Conservation (phyloP, 176 grass and related monocot genomes). For the Eleusine coracana region DNA sequence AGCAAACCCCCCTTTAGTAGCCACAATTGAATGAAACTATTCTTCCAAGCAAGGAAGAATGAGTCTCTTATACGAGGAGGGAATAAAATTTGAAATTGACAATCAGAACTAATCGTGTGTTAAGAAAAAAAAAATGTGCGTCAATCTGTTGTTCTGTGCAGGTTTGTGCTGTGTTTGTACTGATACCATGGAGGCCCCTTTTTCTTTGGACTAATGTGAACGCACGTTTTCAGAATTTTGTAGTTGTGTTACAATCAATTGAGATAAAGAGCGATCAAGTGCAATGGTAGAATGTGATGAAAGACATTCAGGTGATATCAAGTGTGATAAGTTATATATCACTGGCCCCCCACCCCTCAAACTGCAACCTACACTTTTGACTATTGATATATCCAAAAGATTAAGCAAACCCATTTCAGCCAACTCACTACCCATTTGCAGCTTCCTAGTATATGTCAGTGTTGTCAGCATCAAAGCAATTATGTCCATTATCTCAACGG, state of each 20-base stretch:
- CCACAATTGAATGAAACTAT: neutral
- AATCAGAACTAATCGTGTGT: neutral
- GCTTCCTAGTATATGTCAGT: neutral
- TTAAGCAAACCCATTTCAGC: neutral
- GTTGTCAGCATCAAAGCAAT: neutral
- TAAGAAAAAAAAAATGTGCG: too few relatives aligned
- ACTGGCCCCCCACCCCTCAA: neutral
- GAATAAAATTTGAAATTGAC: neutral
- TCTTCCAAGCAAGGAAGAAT: neutral
- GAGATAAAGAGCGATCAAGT: neutral
- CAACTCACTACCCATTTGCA: neutral
- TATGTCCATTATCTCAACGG: neutral
- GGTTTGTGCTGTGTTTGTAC: neutral
- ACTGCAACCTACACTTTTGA: neutral
- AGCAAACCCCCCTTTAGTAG: neutral
- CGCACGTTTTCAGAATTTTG: neutral
- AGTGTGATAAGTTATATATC: neutral
- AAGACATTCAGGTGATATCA: neutral
- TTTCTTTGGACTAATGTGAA: too few relatives aligned
- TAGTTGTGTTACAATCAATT: neutral
- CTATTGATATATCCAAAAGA: constrained; percentile 14
- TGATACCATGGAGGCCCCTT: neutral
- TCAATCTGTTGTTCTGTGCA: neutral
- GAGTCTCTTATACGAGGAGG: neutral
- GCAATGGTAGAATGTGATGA: neutral